Conservation (phyloP, 2,329 filamentous ascomycete genomes). For the Cryphonectria carpinicola region DNA sequence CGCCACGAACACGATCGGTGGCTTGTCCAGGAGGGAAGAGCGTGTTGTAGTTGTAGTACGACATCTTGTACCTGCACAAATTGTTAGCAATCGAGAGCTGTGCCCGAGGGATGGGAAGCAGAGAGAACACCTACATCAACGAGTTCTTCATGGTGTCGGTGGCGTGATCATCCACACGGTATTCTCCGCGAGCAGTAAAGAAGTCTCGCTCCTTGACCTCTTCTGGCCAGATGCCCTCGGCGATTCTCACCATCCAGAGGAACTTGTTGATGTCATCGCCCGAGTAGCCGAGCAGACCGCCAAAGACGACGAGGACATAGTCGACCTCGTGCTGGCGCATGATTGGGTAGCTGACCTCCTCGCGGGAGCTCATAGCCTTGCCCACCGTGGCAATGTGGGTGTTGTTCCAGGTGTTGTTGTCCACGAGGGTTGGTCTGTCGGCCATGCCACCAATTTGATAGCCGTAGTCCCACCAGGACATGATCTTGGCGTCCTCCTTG, state of each 20-base stretch:
- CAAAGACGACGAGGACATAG: conserved; percentile 97
- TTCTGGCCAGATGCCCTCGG: conserved; percentile 99
- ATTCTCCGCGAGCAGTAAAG: conserved; percentile 92
- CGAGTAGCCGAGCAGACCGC: conserved; percentile 93
- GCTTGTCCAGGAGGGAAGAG: conserved; percentile 93
- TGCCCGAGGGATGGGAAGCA: background rate
- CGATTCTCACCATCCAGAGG: conserved; percentile 99
- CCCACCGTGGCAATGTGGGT: conserved; percentile 98
- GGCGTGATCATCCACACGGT: conserved; percentile 89
- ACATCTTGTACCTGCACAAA: conserved; percentile 95
- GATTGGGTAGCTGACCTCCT: conserved; percentile 98
- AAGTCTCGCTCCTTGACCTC: conserved; percentile 97
- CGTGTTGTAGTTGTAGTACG: conserved; percentile 94
- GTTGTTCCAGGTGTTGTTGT: conserved; percentile 99
- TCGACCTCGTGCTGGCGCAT: conserved; percentile 98
- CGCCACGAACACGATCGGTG: conserved; percentile 83
- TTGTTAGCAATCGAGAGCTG: conserved; percentile 36
- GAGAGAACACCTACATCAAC: conserved; percentile 78
- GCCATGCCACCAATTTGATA: conserved; percentile 99
- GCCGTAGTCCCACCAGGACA: conserved; percentile 99
- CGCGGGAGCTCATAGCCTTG: conserved; percentile 96
- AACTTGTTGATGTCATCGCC: conserved; percentile 99
- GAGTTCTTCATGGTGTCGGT: conserved; percentile 99
- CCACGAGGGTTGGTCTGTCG: conserved; percentile 92
- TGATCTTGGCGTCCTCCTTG: conserved; percentile 90